These are phyloP conservation scores for Trametopsis cervina DNA, from an alignment of 768 basidiomycete species.

Conservation along the genomic window DNA sequence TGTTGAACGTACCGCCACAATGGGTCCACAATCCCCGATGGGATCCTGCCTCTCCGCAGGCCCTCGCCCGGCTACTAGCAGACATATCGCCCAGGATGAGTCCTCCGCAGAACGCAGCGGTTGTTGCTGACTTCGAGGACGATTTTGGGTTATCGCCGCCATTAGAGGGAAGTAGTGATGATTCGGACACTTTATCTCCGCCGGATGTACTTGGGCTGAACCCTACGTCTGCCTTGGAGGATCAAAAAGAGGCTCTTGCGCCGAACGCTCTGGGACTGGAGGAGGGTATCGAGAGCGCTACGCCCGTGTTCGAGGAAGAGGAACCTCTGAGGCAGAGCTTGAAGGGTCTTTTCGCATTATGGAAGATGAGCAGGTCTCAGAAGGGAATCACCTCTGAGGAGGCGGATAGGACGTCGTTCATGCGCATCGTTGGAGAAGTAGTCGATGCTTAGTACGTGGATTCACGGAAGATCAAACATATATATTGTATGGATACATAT, in stretches of 20 bases:
- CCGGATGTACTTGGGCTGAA: constrained; percentile 7
- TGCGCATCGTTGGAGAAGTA: constrained; percentile 27
- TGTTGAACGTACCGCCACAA: too few relatives aligned
- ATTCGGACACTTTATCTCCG: constrained; percentile 8
- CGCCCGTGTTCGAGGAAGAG: background rate
- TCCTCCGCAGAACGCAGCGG: too few relatives aligned
- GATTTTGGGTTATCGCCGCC: constrained; percentile 12
- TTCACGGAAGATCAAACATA: too few relatives aligned
- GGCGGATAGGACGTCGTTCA: constrained; percentile 24
- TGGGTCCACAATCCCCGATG: too few relatives aligned
- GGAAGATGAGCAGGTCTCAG: constrained; percentile 36
- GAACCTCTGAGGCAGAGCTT: constrained; percentile 46
- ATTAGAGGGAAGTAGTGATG: constrained; percentile 4
- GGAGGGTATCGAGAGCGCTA: background rate
- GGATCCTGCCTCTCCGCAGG: constrained; percentile 25
- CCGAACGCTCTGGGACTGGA: background rate
- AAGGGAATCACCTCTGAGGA: constrained; percentile 6
- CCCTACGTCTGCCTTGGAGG: too few relatives aligned
- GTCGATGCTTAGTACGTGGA: constrained; percentile 3
- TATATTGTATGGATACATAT: too few relatives aligned
- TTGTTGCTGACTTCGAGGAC: constrained; percentile 8
- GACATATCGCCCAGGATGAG: constrained; percentile 22
- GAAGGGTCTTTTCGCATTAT: constrained; percentile 50
- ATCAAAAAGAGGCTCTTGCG: too few relatives aligned
- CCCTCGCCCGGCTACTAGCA: constrained; percentile 21